Evolutionary conservation across 345 rosid species (phyloP), one percentile per base, ranked within the genome.

Genomic region (Salix udensis): DNA sequence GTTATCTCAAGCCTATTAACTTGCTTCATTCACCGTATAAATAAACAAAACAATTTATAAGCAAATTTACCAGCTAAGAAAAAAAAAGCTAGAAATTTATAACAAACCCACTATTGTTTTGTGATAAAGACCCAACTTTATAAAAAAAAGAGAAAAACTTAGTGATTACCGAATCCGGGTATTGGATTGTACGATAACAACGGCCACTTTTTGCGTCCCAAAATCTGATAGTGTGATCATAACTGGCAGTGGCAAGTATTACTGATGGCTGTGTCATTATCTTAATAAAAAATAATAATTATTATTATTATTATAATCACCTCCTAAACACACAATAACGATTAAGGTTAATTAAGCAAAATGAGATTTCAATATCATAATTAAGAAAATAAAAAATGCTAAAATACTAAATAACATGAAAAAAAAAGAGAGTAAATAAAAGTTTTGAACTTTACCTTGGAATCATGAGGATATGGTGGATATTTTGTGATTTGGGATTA

Each of bases 171-270:
- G 97, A 88, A 75, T 93, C 97, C 14, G 97, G 97, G 86, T 91
- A 92, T 74, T 92, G 99, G 75, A 92, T 91, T 21, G 97, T 92
- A 28, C 95, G 93, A 82, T 93, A 92, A 84, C 98, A 96, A 26
- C 97, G 94, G 42, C 96, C 97, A 53, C 96, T 92, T 77, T 92
- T 91, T 15, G 98, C 98, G 85, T 96, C 98, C 98, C 98, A 92
- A 80, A 93, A 96, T 74, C 89, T 88, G 73, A 96, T 93, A 18
- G 92, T 90, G 65, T 91, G 96, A 84, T 93, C 99, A 78, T 93
- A 96, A 87, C 98, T 91, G 71, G 98, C 98, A 7, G 98, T 92
- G 46, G 97, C 98, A 36, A 93, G 96, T 74, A 96, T 87, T 77
- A 93, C 98, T 24, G 89, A 88, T 19, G 96, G 97, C 82, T 89